These are phyloP conservation scores for Rubus idaeus DNA, from an alignment of 306 rosid species.

Conservation along the genomic window DNA sequence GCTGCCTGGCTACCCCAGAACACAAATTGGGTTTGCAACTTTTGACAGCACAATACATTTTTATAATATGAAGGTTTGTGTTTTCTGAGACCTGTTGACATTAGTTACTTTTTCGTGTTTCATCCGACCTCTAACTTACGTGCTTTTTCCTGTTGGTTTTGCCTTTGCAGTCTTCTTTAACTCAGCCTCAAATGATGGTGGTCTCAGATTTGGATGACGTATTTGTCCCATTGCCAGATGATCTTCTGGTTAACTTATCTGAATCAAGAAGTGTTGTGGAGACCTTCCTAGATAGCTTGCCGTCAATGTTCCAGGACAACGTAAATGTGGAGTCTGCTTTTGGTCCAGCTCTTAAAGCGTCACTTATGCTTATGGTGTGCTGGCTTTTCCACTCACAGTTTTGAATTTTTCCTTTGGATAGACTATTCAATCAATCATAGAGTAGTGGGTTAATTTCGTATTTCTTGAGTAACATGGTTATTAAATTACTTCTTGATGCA, in stretches of 20 bases:
- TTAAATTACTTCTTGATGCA: slow-evolving; percentile 2
- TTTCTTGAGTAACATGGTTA: not conserved
- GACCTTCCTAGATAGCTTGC: slow-evolving; percentile 88
- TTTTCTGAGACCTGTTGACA: slow-evolving; percentile 19
- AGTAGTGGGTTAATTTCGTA: not conserved
- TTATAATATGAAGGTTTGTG: slow-evolving; percentile 87
- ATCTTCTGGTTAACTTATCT: slow-evolving; percentile 94
- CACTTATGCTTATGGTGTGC: slow-evolving; percentile 91
- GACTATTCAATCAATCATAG: slow-evolving; percentile 4
- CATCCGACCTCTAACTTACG: slow-evolving; percentile 7
- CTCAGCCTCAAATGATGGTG: slow-evolving; percentile 98
- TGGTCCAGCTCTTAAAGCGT: slow-evolving; percentile 95
- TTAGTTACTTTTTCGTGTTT: slow-evolving; percentile 1
- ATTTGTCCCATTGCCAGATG: slow-evolving; percentile 98
- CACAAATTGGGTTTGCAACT: slow-evolving; percentile 98
- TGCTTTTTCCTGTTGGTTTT: slow-evolving; percentile 34
- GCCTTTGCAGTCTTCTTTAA: slow-evolving; percentile 77
- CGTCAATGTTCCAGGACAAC: slow-evolving; percentile 92
- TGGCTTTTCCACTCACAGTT: slow-evolving; percentile 3
- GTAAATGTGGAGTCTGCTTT: slow-evolving; percentile 92
- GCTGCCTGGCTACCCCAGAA: slow-evolving; percentile 92
- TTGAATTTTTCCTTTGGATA: slow-evolving; percentile 15
- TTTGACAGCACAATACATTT: slow-evolving; percentile 96
- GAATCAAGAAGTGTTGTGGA: slow-evolving; percentile 97
- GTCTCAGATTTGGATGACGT: slow-evolving; percentile 96